Base-by-base conservation (phyloP, 345 rosid species). In the Citrus reticulata region DNA sequence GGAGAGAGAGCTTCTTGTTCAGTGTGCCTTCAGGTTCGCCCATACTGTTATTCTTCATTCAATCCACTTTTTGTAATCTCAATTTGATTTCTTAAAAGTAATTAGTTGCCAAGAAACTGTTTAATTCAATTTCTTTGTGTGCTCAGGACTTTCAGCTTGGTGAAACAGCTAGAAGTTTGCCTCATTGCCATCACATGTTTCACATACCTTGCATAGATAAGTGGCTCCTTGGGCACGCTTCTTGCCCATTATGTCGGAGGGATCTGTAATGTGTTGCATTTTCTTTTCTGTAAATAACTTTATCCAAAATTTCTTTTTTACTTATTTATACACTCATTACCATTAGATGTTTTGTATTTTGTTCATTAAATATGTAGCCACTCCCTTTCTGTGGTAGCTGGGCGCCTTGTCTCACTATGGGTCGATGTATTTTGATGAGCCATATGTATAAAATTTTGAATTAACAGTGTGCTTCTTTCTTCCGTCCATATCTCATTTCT, bases 181-280 rank as follows among this genome's bases (percentile, higher is more conserved):
- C 98, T 54, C 95, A 97, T 62, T 97, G 98, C 81, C 95, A 94
- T 82, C 99, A 92, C 91, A 86, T 90, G 97, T 97, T 97, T 86
- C 99, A 97, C 86, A 88, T 92, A 64, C 96, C 95, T 0, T 93
- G 99, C 95, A 97, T 94, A 69, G 99, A 97, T 84, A 90, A 92
- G 80, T 97, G 99, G 99, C 98, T 97, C 59, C 86, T 81, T 30
- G 84, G 79, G 78, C 98, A 94, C 74, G 98, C 90, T n/a, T 97
- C 99, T 60, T 94, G 98, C 84, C 99, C 99, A 1, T 77, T 97
- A 29, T 97, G 99, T 90, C 92, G 99, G 84, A 83, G 98, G 83
- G 94, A 91, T 84, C 93, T 94, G 81, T 96, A 84, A 83, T 72
- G 10, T 40, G 17, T 49, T 57, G n/a, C 54, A 9, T 10, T 65